Evolutionary conservation across 225 moss, liverwort and hornwort genomes (phyloP).

Genomic region (Thuidium tamariscinum): DNA sequence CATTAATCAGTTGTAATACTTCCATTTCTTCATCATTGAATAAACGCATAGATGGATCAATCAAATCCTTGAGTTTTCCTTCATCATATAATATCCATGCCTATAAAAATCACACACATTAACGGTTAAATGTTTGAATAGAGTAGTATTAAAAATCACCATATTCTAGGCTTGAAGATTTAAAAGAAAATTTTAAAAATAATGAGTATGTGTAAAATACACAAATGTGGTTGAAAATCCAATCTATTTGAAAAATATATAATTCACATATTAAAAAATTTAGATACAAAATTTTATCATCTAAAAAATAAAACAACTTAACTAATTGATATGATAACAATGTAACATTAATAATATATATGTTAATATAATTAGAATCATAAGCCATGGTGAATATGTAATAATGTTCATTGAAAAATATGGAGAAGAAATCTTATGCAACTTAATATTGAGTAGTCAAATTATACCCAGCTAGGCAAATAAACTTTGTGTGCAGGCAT

Average conservation of each 20-base stretch:
- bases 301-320: neutral
- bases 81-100: neutral
- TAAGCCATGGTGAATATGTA: neutral
- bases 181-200: accelerated
- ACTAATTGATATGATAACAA: too few relatives aligned
- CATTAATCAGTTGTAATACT: neutral
- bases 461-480: neutral
- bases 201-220: too few relatives aligned
- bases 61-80: neutral
- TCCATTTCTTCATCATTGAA: neutral
- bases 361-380: neutral
- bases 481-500: neutral
- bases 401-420: neutral
- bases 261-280: neutral
- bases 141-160: accelerated
- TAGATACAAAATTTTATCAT: accelerated
- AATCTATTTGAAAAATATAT: neutral
- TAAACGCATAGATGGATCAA: neutral
- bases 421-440: neutral
- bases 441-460: neutral
- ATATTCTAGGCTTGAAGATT: neutral
- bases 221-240: neutral
- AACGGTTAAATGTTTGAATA: accelerated
- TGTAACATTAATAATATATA: too few relatives aligned
- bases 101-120: neutral